Percentiles rank a stretch among this genome's conserved stretches.
phyloP scores from a whole-genome alignment of 805 yeast species.

The Lipomyces lipofer region DNA sequence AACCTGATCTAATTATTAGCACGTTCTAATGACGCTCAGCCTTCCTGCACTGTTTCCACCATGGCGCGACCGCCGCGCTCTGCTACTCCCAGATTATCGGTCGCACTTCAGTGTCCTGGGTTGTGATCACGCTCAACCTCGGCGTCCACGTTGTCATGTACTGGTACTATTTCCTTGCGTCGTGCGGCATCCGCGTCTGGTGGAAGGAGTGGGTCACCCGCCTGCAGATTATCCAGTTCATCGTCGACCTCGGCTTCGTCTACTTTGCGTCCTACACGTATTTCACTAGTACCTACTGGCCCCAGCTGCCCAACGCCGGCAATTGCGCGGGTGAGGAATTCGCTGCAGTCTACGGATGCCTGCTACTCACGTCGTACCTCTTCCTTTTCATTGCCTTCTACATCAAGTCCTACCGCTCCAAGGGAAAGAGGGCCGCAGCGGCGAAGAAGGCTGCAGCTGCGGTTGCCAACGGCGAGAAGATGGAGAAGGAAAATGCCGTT shows the following conservation, averaged over 20 bases:
- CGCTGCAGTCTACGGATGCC: conserved; percentile 91
- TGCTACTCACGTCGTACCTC: conserved; percentile 83
- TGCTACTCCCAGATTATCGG: conserved; percentile 94
- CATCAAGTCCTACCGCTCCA: conserved; percentile 73
- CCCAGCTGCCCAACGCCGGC: conserved; percentile 71
- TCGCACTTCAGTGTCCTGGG: conserved; percentile 90
- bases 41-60: conserved; percentile 94
- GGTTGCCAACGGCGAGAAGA: conserved; percentile 10
- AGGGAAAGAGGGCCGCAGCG: conserved; percentile 29
- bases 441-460: conserved; percentile 20
- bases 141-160: conserved; percentile 96
- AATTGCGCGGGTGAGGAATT: conserved; percentile 88
- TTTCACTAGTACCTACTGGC: conserved; percentile 71
- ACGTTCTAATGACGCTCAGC: too few relatives aligned
- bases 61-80: conserved; percentile 94
- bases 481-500: neutral
- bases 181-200: conserved; percentile 95
- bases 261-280: conserved; percentile 93
- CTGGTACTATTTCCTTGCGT: conserved; percentile 92
- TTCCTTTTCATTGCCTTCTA: conserved; percentile 90
- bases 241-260: conserved; percentile 84
- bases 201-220: conserved; percentile 99
- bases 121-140: conserved; percentile 83
- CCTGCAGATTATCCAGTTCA: conserved; percentile 89
- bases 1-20: too few relatives aligned